phyloP scores from a whole-genome alignment of 2,329 filamentous ascomycete species.

The Fusarium albidum region DNA sequence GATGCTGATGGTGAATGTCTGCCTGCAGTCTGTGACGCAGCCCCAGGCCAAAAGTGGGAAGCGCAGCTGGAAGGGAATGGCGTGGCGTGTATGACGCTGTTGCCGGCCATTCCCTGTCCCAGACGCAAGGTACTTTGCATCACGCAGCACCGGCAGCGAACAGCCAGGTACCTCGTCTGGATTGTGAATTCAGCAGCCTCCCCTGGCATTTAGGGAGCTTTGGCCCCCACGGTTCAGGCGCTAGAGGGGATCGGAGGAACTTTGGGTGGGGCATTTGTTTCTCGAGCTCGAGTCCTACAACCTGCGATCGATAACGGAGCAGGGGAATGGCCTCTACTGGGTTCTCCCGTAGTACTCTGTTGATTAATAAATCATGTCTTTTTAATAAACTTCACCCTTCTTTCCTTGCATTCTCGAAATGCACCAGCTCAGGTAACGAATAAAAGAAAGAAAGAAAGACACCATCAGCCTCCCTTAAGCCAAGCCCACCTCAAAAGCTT shows the following conservation, averaged over 20 bases:
- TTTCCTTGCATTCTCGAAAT: background rate
- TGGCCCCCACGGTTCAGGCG: conserved; percentile 4
- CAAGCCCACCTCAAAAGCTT: background rate
- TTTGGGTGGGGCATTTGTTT: conserved; percentile 7
- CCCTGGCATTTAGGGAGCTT: conserved; percentile 6
- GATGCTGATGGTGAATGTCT: conserved; percentile 19
- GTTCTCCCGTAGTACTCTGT: too few species aligned
- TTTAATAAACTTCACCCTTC: background rate
- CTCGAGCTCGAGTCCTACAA: too few species aligned
- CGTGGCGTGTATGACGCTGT: conserved; percentile 40
- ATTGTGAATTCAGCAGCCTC: conserved; percentile 2
- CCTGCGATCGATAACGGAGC: background rate
- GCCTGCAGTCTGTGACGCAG: conserved; percentile 34
- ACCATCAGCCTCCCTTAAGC: background rate
- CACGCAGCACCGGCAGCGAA: background rate
- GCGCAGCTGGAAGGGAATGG: conserved; percentile 27
- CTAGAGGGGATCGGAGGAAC: background rate
- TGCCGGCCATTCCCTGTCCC: background rate
- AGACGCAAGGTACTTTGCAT: conserved; percentile 14
- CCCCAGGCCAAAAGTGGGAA: conserved; percentile 40
- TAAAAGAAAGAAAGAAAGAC: too few species aligned
- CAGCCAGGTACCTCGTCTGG: background rate
- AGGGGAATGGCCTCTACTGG: background rate
- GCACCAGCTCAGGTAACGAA: background rate
- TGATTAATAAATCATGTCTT: too few species aligned